These are phyloP conservation scores for Mesembryanthemum crystallinum DNA, from an alignment of 148 eudicot species.

Conservation along the genomic window DNA sequence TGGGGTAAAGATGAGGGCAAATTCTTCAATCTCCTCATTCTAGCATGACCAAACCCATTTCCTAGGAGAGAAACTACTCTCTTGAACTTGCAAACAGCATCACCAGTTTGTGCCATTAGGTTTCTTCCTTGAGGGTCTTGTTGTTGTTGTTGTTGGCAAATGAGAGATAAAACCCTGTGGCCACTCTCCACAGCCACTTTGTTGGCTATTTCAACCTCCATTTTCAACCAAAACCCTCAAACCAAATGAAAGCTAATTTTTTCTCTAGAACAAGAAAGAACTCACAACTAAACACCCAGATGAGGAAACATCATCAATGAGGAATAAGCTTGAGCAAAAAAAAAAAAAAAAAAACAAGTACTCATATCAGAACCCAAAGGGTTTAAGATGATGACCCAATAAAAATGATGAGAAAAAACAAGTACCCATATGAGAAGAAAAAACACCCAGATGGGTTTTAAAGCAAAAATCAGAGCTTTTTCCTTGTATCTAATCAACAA, in stretches of 20 bases:
- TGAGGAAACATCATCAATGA: constrained; percentile 16
- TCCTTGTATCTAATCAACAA: not conserved
- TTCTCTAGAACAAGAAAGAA: not conserved
- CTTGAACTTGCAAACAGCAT: constrained; percentile 49
- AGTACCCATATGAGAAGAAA: constrained; percentile 14
- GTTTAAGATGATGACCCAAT: not conserved
- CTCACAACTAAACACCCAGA: constrained; percentile 18
- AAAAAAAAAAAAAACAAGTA: too few species aligned
- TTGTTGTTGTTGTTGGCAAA: constrained; percentile 26
- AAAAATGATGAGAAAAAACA: not conserved
- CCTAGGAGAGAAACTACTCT: constrained; percentile 43
- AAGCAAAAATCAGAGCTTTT: constrained; percentile 21
- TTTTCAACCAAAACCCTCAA: constrained; percentile 15
- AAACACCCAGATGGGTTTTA: constrained; percentile 19
- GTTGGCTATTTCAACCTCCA: constrained; percentile 49
- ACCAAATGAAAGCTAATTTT: not conserved
- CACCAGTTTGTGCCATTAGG: constrained; percentile 35
- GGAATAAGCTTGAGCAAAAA: constrained; percentile 5
- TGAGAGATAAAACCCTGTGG: constrained; percentile 33
- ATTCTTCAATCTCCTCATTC: constrained; percentile 36
- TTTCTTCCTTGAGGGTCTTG: constrained; percentile 31
- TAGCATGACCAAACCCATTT: constrained; percentile 37
- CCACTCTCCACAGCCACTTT: constrained; percentile 51
- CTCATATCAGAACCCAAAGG: constrained; percentile 16
- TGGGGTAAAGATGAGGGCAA: constrained; percentile 34